Base-by-base conservation (phyloP, 169 alveolate species). In the Neospora caninum region DNA sequence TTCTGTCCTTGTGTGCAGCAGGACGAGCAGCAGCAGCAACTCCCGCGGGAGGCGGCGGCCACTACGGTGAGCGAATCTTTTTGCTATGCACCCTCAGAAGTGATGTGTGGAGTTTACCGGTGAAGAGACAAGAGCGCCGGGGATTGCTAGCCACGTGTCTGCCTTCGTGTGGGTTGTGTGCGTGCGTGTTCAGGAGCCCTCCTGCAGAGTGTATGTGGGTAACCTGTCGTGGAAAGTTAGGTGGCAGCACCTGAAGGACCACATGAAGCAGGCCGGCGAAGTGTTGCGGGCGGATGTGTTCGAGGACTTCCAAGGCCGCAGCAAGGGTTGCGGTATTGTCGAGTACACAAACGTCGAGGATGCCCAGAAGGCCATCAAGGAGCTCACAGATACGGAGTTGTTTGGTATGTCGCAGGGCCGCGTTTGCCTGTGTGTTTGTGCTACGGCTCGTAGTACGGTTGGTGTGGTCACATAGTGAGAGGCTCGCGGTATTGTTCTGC, bases 251-350 rank as follows among this genome's bases (percentile, higher is more conserved):
- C 95, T 98, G 58, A 98, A 97, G 98, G 98, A 96, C 86, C 99
- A 98, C 96, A 97, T 97, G 98, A 97, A 97, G 88, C 98, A 97
- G 92, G 99, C 98, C 18, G 99, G 99, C 41, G 98, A 97, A 43
- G 99, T 98, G 34, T 94, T 97, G 42, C 94, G 99, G 69, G 99
- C 98, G 42, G 99, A 98, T 53, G 98, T 98, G 54, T 96, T 98
- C 89, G 99, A 97, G 94, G 99, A 98, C 92, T 95, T 91, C 73
- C 98, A 96, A 64, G 99, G 99, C 64, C 95, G 98, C 43, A 97
- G 98, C 89, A 96, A 88, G 41, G 94, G 95, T 0, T 95, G 96
- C 78, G 95, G 96, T 2, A 89, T 95, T 29, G 96, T 95, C 94
- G 95, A 93, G 36, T 95, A 93, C 84, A 83, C 86, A 67, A 73